Conservation (phyloP, 2,329 filamentous ascomycete species). For the Apiospora marii region DNA sequence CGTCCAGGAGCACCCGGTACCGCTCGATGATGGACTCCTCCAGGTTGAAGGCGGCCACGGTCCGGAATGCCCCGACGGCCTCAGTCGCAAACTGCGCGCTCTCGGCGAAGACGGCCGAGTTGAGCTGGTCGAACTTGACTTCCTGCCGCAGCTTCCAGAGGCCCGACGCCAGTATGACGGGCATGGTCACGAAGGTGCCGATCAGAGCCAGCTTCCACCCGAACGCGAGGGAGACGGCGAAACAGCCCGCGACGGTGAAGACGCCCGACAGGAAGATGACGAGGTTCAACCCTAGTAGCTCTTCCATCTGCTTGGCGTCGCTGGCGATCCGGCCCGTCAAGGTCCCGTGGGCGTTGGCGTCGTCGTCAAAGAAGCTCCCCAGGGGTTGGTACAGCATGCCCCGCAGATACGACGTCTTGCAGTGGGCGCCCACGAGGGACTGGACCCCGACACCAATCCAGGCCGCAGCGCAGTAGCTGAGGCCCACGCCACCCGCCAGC, state of each 20-base stretch:
- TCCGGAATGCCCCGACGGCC: conserved; percentile 74
- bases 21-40: conserved; percentile 68
- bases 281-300: conserved; percentile 67
- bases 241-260: conserved; percentile 68
- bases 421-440: conserved; percentile 56
- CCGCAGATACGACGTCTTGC: conserved; percentile 25
- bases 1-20: conserved; percentile 63
- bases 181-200: conserved; percentile 63
- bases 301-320: conserved; percentile 63
- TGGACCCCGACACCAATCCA: conserved; percentile 46
- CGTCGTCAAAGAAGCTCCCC: conserved; percentile 62
- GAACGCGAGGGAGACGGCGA: conserved; percentile 71
- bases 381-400: conserved; percentile 60
- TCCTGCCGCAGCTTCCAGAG: conserved; percentile 62
- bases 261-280: conserved; percentile 65
- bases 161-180: conserved; percentile 52
- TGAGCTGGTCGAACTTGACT: conserved; percentile 70
- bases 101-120: conserved; percentile 68
- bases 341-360: conserved; percentile 61
- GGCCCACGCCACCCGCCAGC: conserved; percentile 58
- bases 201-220: conserved; percentile 78
- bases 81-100: conserved; percentile 77
- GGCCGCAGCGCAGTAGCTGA: conserved; percentile 59
- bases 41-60: conserved; percentile 71
- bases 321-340: conserved; percentile 60